Percentiles rank a stretch among this genome's conserved stretches.
These are phyloP conservation scores for Phlyctochytrium bullatum DNA, from an alignment of 192 early-diverging fungal genomes.

Conservation along the genomic window DNA sequence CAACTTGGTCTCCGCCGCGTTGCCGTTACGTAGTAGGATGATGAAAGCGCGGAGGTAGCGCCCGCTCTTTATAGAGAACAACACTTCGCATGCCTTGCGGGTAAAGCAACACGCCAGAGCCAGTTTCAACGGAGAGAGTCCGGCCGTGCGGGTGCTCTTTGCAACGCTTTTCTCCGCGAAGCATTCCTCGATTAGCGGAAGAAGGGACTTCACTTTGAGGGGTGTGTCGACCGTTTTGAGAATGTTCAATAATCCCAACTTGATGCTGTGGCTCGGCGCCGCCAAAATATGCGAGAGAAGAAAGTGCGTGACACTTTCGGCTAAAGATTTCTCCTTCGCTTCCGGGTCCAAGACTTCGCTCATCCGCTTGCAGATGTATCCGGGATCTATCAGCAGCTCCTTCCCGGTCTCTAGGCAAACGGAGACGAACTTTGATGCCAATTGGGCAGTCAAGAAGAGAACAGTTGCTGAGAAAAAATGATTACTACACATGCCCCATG, in stretches of 20 bases:
- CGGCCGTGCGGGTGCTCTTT: too few species aligned
- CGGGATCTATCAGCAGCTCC: slow-evolving; percentile 46
- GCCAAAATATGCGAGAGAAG: slow-evolving; percentile 38
- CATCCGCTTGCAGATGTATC: slow-evolving; percentile 34
- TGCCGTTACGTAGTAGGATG: slow-evolving; percentile 5
- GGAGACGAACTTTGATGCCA: slow-evolving; percentile 46
- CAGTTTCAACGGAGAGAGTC: slow-evolving; percentile 16
- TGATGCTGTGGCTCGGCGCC: slow-evolving; percentile 24
- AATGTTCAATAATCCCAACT: slow-evolving; percentile 43
- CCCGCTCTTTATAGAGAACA: slow-evolving; percentile 49
- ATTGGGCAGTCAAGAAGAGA: slow-evolving; percentile 52
- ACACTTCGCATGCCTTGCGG: slow-evolving; percentile 29
- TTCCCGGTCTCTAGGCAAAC: slow-evolving; percentile 44
- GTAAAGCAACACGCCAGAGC: slow-evolving; percentile 56
- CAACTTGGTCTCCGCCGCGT: neutral
- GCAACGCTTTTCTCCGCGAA: slow-evolving; percentile 36
- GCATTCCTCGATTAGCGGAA: slow-evolving; percentile 54
- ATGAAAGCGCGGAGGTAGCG: slow-evolving; percentile 49
- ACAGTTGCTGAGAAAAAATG: slow-evolving; percentile 30
- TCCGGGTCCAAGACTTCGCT: slow-evolving; percentile 22
- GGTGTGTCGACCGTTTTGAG: slow-evolving; percentile 50
- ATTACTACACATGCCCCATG: neutral
- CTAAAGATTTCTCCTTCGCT: neutral
- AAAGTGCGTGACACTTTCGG: too few species aligned
- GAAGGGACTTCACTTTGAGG: slow-evolving; percentile 57